Conservation (phyloP, 208 protist species). For the Trypanosoma vivax region DNA sequence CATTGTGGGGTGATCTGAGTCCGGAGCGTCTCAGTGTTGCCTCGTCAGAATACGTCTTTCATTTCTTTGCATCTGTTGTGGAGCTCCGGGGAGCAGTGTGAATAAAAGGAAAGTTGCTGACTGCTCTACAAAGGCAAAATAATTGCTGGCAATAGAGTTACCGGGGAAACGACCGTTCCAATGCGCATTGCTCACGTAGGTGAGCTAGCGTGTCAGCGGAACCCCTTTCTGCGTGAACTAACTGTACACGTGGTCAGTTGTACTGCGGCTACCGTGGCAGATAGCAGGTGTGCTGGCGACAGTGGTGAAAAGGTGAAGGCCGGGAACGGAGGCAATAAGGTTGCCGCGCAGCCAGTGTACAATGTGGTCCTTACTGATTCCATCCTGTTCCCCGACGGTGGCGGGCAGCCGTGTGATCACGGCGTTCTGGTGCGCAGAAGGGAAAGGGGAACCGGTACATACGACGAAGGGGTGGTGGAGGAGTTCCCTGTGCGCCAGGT, state of each 20-base stretch:
- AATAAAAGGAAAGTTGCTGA: no score
- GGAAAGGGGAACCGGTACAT: background rate
- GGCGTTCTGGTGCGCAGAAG: conserved; percentile 28
- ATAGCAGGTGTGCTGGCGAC: background rate
- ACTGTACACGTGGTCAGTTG: conserved; percentile 60
- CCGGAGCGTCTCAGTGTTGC: no score
- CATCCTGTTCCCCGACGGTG: conserved; percentile 84
- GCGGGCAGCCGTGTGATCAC: conserved; percentile 83
- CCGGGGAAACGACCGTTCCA: conserved; percentile 5
- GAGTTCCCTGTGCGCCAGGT: conserved; percentile 24
- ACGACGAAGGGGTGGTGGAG: background rate
- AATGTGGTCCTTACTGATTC: conserved; percentile 72
- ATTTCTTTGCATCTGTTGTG: no score
- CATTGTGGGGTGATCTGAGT: no score
- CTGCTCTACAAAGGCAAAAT: no score
- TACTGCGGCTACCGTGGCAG: conserved; percentile 8
- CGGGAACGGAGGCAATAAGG: background rate
- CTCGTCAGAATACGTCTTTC: no score
- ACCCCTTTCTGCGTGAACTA: conserved; percentile 61
- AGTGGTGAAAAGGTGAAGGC: conserved; percentile 30
- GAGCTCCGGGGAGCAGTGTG: no score
- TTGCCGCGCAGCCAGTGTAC: conserved; percentile 20
- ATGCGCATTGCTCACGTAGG: conserved; percentile 40
- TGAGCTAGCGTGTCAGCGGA: conserved; percentile 65
- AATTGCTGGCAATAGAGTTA: no score